Evolutionary conservation across 179 eudicot genomes (phyloP).

Genomic region (Corrigiola litoralis): DNA sequence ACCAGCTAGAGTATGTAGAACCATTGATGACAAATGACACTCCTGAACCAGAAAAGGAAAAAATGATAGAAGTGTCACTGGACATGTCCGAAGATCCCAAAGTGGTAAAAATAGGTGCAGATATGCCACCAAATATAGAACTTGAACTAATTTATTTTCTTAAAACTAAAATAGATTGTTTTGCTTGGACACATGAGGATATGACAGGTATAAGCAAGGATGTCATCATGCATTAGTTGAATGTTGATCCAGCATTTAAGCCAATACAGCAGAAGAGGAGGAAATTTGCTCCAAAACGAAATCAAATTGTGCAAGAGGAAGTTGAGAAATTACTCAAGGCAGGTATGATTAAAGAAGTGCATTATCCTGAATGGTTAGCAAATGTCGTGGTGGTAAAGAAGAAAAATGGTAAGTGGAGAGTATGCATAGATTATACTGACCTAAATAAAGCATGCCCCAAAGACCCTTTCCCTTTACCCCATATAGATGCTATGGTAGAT

Average conservation of each 20-base stretch:
- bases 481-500: constrained; percentile 3
- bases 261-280: background rate
- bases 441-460: constrained; percentile 1
- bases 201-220: background rate
- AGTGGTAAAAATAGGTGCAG: background rate
- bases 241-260: background rate
- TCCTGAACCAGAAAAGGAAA: no score
- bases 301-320: constrained; percentile 6
- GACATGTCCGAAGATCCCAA: no score
- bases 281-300: background rate
- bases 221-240: background rate
- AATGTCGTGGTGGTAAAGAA: constrained; percentile 3
- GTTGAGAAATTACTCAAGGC: background rate
- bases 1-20: no score
- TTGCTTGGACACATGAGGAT: background rate
- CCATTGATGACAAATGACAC: no score
- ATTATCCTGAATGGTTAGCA: no score
- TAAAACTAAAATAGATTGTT: background rate
- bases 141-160: background rate
- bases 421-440: constrained; percentile 8
- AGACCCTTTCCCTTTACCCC: background rate
- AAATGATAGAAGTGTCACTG: no score
- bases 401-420: constrained; percentile 21
- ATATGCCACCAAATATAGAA: background rate
- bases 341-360: constrained; percentile 7